A percentile compares a stretch with the other conserved stretches of the same genome.
Conservation (phyloP, 1,284 basidiomycete genomes). For the Rhodotorula sp. region DNA sequence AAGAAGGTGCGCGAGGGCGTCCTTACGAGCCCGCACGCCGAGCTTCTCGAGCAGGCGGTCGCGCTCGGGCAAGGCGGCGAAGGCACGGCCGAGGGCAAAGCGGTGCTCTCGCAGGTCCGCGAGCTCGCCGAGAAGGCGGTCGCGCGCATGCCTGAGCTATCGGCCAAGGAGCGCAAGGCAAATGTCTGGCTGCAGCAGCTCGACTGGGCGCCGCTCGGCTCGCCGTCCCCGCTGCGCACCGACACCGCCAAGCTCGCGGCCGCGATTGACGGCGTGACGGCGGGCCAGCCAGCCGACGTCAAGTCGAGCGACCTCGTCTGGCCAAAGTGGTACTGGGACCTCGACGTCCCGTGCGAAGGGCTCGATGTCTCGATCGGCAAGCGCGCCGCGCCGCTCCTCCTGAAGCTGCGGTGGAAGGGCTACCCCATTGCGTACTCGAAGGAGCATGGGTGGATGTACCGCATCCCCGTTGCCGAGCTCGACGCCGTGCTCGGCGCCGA, state of each 20-base stretch:
- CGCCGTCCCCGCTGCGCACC: background rate
- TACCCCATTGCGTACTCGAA: conserved; percentile 84
- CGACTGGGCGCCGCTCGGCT: conserved; percentile 40
- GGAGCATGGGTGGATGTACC: conserved; percentile 89
- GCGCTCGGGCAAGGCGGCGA: background rate
- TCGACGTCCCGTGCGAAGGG: conserved; percentile 57
- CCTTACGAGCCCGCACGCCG: conserved; percentile 28
- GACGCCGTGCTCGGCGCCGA: conserved; percentile 30
- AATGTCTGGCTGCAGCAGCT: conserved; percentile 43
- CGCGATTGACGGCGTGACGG: background rate
- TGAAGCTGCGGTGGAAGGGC: conserved; percentile 83
- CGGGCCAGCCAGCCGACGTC: background rate
- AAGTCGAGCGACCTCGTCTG: conserved; percentile 50
- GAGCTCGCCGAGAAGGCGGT: conserved; percentile 33
- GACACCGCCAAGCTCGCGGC: conserved; percentile 1
- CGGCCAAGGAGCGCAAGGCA: conserved; percentile 7
- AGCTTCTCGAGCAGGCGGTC: conserved; percentile 7
- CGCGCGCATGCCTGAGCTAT: background rate
- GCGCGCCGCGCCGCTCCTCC: conserved; percentile 78
- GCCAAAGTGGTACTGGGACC: conserved; percentile 98
- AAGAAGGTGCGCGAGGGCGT: conserved; percentile 30
- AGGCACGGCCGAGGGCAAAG: background rate
- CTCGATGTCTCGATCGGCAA: conserved; percentile 86
- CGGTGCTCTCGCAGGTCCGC: conserved; percentile 8
- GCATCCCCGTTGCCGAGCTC: conserved; percentile 60